Conservation (phyloP, 257 asterid genomes). For the Penstemon newberryi region DNA sequence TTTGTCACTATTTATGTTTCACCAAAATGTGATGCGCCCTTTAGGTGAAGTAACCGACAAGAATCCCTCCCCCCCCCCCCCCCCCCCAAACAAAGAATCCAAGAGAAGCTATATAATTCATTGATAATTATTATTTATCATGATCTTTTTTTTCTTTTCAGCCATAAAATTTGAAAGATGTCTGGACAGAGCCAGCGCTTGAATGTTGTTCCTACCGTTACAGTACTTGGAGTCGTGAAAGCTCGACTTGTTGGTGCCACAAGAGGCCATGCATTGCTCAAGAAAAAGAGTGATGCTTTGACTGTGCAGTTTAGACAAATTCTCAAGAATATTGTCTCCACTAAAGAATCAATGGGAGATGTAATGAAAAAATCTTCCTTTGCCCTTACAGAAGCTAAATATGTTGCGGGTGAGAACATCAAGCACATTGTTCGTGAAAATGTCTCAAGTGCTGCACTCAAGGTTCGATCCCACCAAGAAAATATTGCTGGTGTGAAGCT, state of each 20-base stretch:
- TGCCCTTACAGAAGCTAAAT: conserved; percentile 54
- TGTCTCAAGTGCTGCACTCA: conserved; percentile 40
- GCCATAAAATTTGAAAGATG: conserved; percentile 39
- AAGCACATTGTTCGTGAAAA: conserved; percentile 50
- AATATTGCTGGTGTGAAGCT: conserved; percentile 59
- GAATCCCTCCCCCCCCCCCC: background rate
- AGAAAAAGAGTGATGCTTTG: conserved; percentile 57
- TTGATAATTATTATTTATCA: background rate
- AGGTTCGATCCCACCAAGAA: conserved; percentile 49
- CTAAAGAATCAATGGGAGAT: conserved; percentile 53
- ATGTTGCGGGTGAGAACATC: conserved; percentile 53
- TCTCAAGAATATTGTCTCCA: conserved; percentile 51
- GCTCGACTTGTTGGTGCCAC: conserved; percentile 56
- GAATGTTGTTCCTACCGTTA: conserved; percentile 55
- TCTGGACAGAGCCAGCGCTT: conserved; percentile 54
- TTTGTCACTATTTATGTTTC: background rate
- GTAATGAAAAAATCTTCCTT: conserved; percentile 49
- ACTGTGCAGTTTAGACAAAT: conserved; percentile 53
- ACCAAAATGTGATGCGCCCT: background rate
- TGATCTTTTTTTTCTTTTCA: conserved; percentile 24
- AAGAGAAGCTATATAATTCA: background rate
- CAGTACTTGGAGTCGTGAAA: conserved; percentile 53
- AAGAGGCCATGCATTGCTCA: conserved; percentile 59
- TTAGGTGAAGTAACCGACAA: background rate
- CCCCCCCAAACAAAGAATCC: background rate